Conservation (phyloP, 2,329 filamentous ascomycete species). For the Hypoxylon sp. region DNA sequence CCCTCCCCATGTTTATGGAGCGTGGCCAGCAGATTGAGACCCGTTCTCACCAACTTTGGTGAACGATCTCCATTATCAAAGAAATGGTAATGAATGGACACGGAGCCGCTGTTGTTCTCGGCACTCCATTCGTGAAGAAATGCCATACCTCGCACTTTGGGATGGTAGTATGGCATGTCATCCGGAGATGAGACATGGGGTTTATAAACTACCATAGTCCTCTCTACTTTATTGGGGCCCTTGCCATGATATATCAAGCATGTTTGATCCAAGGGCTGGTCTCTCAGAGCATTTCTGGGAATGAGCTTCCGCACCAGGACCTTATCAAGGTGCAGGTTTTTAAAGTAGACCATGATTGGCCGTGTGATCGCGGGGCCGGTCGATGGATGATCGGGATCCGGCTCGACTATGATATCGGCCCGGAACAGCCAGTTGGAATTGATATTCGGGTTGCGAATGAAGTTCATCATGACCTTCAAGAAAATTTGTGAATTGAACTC, state of each 20-base stretch:
- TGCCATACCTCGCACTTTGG: conserved; percentile 77
- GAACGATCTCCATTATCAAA: conserved; percentile 56
- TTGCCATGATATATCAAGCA: conserved; percentile 74
- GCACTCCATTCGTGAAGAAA: conserved; percentile 77
- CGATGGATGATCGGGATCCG: conserved; percentile 52
- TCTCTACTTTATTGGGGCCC: conserved; percentile 49
- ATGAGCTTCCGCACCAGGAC: conserved; percentile 82
- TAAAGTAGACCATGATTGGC: conserved; percentile 60
- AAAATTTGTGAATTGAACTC: conserved; percentile 74
- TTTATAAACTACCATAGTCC: conserved; percentile 78
- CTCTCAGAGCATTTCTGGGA: conserved; percentile 82
- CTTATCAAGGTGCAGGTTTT: conserved; percentile 63
- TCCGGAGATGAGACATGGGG: conserved; percentile 74
- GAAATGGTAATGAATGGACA: conserved; percentile 72
- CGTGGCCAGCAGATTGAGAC: conserved; percentile 74
- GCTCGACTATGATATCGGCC: conserved; percentile 77
- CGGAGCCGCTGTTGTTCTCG: conserved; percentile 57
- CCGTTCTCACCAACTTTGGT: conserved; percentile 73
- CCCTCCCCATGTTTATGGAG: conserved; percentile 81
- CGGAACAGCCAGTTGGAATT: conserved; percentile 83
- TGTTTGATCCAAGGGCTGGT: conserved; percentile 82
- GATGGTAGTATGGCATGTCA: conserved; percentile 89
- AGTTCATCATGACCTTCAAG: conserved; percentile 75
- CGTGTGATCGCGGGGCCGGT: conserved; percentile 46
- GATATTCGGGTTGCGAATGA: conserved; percentile 83